Percentiles rank a stretch among this genome's conserved stretches.
Evolutionary conservation across 495 filamentous ascomycete genomes (phyloP).

Genomic region (Platismatia glauca): DNA sequence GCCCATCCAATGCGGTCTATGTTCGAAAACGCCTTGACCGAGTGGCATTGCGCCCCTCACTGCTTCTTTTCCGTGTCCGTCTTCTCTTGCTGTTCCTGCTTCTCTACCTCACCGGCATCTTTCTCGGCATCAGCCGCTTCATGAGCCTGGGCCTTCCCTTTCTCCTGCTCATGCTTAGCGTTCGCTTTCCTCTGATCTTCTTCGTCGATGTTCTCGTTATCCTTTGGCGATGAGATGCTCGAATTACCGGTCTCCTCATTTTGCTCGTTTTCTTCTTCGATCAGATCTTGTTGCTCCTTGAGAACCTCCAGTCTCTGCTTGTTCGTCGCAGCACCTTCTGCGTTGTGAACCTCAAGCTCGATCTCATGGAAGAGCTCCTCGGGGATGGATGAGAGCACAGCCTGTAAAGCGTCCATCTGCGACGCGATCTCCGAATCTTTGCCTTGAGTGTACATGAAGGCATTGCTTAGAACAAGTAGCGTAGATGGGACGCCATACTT

Average conservation of each 20-base stretch:
- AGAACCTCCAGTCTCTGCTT: constrained; percentile 98
- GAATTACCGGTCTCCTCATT: constrained; percentile 61
- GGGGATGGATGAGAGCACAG: constrained; percentile 86
- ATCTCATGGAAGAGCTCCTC: constrained; percentile 99
- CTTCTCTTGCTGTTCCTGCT: constrained; percentile 22
- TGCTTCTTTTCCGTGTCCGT: neutral
- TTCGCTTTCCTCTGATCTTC: constrained; percentile 24
- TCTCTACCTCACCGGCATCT: constrained; percentile 34
- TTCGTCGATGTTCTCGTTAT: constrained; percentile 78
- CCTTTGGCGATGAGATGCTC: constrained; percentile 48
- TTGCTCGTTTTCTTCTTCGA: constrained; percentile 93
- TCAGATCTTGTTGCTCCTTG: constrained; percentile 97
- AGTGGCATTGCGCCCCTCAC: neutral
- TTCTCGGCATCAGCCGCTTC: constrained; percentile 38
- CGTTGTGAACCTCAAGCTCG: constrained; percentile 94
- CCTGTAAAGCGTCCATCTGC: constrained; percentile 88
- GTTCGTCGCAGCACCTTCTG: constrained; percentile 96
- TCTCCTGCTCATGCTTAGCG: constrained; percentile 28
- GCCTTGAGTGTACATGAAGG: constrained; percentile 88
- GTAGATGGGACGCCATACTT: constrained; percentile 92
- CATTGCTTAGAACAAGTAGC: constrained; percentile 89
- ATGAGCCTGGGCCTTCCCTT: constrained; percentile 28
- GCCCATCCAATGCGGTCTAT: constrained; percentile 2
- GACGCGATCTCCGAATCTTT: constrained; percentile 79
- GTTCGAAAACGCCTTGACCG: neutral